phyloP scores from a whole-genome alignment of 2,329 filamentous ascomycete species.

The Leptographium wingfieldii region DNA sequence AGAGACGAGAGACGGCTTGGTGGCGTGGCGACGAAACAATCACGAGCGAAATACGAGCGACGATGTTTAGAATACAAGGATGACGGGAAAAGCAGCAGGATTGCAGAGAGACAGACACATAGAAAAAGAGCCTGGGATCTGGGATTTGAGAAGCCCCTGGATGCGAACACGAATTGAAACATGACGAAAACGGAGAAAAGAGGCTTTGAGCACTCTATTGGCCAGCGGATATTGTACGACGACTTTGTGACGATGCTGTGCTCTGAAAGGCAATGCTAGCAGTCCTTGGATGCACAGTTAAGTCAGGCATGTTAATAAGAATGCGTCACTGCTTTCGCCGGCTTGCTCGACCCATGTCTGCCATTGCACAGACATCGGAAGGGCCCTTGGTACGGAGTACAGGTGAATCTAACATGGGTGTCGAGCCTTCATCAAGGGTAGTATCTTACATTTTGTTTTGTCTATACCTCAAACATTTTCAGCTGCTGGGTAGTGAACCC shows the following conservation, averaged over 20 bases:
- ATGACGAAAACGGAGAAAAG: background rate
- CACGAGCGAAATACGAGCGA: background rate
- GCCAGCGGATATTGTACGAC: background rate
- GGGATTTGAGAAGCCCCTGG: background rate
- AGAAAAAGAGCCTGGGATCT: background rate
- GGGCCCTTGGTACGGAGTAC: too few relatives aligned
- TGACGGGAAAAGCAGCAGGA: background rate
- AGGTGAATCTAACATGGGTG: too few relatives aligned
- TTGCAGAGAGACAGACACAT: background rate
- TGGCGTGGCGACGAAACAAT: background rate
- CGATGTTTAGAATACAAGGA: background rate
- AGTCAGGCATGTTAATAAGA: too few relatives aligned
- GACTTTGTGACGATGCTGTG: background rate
- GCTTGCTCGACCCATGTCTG: too few relatives aligned
- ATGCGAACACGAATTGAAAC: background rate
- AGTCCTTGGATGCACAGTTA: too few relatives aligned
- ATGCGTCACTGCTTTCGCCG: too few relatives aligned
- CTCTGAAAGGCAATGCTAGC: background rate
- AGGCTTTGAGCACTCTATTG: background rate
- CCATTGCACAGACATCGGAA: too few relatives aligned
- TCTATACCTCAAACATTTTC: too few relatives aligned
- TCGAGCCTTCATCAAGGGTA: too few relatives aligned
- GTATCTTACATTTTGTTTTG: too few relatives aligned
- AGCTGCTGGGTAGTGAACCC: too few relatives aligned
- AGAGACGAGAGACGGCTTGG: background rate